Percentiles rank a stretch among this genome's conserved stretches.
Evolutionary conservation across 1,139 yeast species (phyloP).

Genomic region (Blastobotrys arbuscula): DNA sequence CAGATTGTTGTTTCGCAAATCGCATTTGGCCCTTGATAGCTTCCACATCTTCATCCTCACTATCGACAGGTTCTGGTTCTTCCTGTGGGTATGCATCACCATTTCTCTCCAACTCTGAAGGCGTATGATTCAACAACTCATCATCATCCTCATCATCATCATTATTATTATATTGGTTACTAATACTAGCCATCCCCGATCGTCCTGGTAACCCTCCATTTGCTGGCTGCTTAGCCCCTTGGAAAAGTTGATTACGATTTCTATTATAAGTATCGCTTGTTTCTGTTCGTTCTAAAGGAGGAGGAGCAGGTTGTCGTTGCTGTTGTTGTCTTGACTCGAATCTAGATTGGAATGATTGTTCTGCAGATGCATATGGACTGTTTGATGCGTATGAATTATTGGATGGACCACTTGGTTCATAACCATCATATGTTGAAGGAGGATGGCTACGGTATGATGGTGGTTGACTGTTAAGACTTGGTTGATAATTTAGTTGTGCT

Average conservation of each 20-base stretch:
- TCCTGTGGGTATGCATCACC: not conserved
- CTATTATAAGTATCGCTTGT: conserved; percentile 21
- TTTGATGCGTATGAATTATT: not conserved
- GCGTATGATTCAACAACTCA: conserved; percentile 38
- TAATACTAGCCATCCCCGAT: conserved; percentile 11
- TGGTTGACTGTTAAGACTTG: conserved; percentile 6
- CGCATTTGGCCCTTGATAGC: conserved; percentile 79
- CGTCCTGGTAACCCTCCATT: conserved; percentile 15
- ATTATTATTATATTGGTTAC: conserved; percentile 46
- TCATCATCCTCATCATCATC: conserved; percentile 68
- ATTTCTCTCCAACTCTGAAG: conserved; percentile 15
- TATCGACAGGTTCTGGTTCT: conserved; percentile 20
- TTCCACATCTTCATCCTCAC: conserved; percentile 82
- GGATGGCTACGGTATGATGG: conserved; percentile 14
- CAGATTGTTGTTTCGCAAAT: conserved; percentile 82
- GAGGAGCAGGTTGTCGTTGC: conserved; percentile 9
- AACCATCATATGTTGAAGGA: conserved; percentile 1
- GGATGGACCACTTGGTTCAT: not conserved
- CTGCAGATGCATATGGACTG: conserved; percentile 28
- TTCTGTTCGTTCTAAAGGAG: conserved; percentile 15
- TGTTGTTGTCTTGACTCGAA: conserved; percentile 19
- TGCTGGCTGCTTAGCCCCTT: conserved; percentile 22
- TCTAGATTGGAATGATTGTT: conserved; percentile 22
- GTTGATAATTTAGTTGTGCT: conserved; percentile 14
- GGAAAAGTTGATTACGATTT: conserved; percentile 29